These are phyloP conservation scores for Suhomyces sp. DNA, from an alignment of 805 yeast species.

Conservation along the genomic window DNA sequence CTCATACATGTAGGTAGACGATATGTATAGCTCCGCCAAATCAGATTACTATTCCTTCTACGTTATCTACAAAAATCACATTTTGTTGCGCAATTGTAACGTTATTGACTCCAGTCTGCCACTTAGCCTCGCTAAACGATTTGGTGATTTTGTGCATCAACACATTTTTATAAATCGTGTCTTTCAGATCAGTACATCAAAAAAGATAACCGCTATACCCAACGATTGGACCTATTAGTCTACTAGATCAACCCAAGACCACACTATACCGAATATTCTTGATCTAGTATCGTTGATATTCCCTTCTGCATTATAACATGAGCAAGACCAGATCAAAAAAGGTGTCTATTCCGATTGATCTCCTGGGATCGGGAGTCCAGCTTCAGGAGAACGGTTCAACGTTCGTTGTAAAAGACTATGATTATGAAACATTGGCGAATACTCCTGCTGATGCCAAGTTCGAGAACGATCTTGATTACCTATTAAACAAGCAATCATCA, in stretches of 20 bases:
- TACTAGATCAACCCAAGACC: not conserved
- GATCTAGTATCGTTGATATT: not conserved
- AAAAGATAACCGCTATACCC: not conserved
- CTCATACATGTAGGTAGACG: not conserved
- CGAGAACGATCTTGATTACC: conserved; percentile 30
- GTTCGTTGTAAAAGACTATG: conserved; percentile 10
- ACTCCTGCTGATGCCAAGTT: conserved; percentile 15
- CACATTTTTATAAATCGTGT: not conserved
- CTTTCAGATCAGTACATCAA: not conserved
- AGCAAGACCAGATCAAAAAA: conserved; percentile 2
- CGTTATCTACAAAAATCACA: not conserved
- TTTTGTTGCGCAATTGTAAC: not conserved
- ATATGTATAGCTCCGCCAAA: not conserved
- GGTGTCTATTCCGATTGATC: not conserved
- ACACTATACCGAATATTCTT: not conserved
- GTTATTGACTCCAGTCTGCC: not conserved
- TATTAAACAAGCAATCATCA: conserved; percentile 16
- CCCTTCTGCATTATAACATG: not conserved
- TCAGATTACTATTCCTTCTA: not conserved
- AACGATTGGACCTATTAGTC: not conserved
- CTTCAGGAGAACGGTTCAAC: not conserved
- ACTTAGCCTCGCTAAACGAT: conserved; percentile 1
- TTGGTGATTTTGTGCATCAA: conserved; percentile 1
- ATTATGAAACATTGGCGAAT: conserved; percentile 14
- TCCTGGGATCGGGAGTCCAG: conserved; percentile 3